These are phyloP conservation scores for Chalciporus pseudorubinellus DNA, from an alignment of 768 basidiomycete genomes.

Conservation along the genomic window DNA sequence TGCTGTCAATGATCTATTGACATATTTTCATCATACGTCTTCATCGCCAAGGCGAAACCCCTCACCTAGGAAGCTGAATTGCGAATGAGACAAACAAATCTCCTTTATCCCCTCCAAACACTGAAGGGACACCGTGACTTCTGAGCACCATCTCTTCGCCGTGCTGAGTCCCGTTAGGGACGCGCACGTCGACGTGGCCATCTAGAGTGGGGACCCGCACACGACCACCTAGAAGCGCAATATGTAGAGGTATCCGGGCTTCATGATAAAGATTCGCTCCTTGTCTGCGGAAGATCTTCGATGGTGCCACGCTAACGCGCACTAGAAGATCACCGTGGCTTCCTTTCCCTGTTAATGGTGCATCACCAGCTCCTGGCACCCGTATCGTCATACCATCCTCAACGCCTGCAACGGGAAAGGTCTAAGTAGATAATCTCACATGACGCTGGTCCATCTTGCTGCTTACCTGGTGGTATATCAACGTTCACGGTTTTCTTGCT, in stretches of 20 bases:
- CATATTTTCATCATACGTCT: conserved; percentile 4
- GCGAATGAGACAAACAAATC: conserved; percentile 89
- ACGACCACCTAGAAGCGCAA: conserved; percentile 88
- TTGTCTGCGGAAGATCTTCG: conserved; percentile 85
- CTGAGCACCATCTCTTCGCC: conserved; percentile 96
- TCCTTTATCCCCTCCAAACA: conserved; percentile 61
- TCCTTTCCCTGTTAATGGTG: conserved; percentile 77
- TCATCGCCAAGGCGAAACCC: conserved; percentile 11
- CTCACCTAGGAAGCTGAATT: conserved; percentile 87
- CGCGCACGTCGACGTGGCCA: conserved; percentile 90
- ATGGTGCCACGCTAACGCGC: conserved; percentile 78
- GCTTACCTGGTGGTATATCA: conserved; percentile 81
- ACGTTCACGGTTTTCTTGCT: conserved; percentile 74
- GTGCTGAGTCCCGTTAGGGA: conserved; percentile 91
- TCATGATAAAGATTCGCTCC: conserved; percentile 90
- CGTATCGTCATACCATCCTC: conserved; percentile 94
- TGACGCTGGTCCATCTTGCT: neutral
- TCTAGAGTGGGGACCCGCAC: conserved; percentile 93
- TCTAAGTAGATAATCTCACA: neutral
- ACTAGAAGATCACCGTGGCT: conserved; percentile 82
- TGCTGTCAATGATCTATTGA: conserved; percentile 68
- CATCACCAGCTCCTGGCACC: conserved; percentile 79
- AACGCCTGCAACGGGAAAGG: conserved; percentile 53
- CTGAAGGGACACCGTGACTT: conserved; percentile 73
- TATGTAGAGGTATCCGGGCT: conserved; percentile 86